Base-by-base conservation (phyloP, 257 asterid species). In the Solanum phureja region DNA sequence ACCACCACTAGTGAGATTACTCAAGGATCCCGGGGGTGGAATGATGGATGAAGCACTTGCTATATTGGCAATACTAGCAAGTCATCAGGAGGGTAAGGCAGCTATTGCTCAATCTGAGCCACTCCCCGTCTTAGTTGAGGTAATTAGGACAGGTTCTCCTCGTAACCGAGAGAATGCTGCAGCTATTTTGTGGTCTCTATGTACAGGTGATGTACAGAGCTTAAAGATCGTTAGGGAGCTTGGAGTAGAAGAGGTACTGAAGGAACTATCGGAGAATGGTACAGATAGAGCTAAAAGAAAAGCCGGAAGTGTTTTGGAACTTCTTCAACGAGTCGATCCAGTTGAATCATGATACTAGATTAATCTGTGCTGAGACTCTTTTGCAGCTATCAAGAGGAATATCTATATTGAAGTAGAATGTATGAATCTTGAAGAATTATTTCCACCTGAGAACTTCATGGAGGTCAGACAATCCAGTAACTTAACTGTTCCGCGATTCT, bases 41-140 rank as follows among this genome's bases (percentile, higher is more conserved):
- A 97, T 97, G 99, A 90, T 94, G 89, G 99, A 96, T n/a, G 99
- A 97, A 89, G 92, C 98, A 35, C 91, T 97, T 3, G 99, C 99
- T 0, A 95, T 97, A 89, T 83, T 96, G 86, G 99, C 99, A 21
- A 94, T 97, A 49, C 95, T 97, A n/a, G 98, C 95, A 0, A 92
- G 95, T 92, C 99, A 97, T 91, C 96, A 89, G 77, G 99, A 97
- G 88, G 99, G 98, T 74, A 95, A 93, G 86, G 89, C 79, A 2
- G 98, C 98, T 2, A 94, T 96, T 34, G 94, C 95, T 29, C 93
- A 91, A 90, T 91, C 95, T 0, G 96, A 94, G 79, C 99, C 99
- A 3, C 71, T 95, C 68, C 94, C 95, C 0, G 79, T 89, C 37
- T 74, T 97, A 86, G 95, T 96, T 0, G 99, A 97, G 88, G 92